A percentile compares a stretch with the other conserved stretches of the same genome.
Evolutionary conservation across 2,329 filamentous ascomycete genomes (phyloP).

Genomic region (Aureobasidium lini): DNA sequence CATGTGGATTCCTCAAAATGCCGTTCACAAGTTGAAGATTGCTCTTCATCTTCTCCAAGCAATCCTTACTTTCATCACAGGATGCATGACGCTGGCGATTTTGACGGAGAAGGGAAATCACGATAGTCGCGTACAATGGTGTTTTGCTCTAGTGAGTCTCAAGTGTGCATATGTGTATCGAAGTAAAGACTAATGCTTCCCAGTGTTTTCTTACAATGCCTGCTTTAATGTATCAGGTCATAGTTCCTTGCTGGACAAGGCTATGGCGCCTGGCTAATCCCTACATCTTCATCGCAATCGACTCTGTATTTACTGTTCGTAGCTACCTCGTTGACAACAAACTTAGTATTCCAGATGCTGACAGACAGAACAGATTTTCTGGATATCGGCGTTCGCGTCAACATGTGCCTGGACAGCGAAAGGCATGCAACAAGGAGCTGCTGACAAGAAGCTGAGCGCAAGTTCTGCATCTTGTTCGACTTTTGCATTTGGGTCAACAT

Average conservation of each 20-base stretch:
- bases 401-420: background rate
- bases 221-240: slow-evolving; percentile 9
- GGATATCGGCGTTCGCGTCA: slow-evolving; percentile 5
- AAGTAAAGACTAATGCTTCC: background rate
- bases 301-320: background rate
- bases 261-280: slow-evolving; percentile 6
- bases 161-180: too few relatives aligned
- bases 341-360: background rate
- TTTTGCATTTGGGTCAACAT: background rate
- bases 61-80: slow-evolving; percentile 51
- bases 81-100: slow-evolving; percentile 51
- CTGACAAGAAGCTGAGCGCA: background rate
- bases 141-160: slow-evolving; percentile 48
- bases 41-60: slow-evolving; percentile 47
- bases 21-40: slow-evolving; percentile 50
- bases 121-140: slow-evolving; percentile 49
- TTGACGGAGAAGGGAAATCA: slow-evolving; percentile 47
- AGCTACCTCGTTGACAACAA: background rate
- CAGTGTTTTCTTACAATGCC: slow-evolving; percentile 9
- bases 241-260: slow-evolving; percentile 12
- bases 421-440: background rate
- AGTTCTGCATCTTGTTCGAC: background rate
- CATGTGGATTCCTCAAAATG: slow-evolving; percentile 39
- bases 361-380: background rate
- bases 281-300: background rate